phyloP scores from a whole-genome alignment of 257 asterid genomes.

The Cinchona pubescens region DNA sequence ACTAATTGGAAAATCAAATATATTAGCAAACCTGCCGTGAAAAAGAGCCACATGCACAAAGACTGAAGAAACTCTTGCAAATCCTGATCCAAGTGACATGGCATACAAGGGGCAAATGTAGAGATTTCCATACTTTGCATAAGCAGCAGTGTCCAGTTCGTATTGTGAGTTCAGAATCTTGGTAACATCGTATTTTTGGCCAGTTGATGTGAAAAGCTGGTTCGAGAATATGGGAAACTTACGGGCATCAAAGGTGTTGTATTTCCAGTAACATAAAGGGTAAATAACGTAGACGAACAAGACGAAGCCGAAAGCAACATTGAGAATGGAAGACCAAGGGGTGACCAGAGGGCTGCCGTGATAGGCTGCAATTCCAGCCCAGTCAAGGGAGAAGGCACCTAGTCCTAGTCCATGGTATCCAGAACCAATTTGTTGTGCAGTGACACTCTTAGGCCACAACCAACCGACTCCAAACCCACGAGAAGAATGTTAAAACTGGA shows the following conservation, averaged over 20 bases:
- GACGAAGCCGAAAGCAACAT: slow-evolving; percentile 69
- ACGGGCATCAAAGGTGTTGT: slow-evolving; percentile 64
- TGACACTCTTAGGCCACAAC: slow-evolving; percentile 77
- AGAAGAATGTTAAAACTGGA: slow-evolving; percentile 71
- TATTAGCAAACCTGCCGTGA: slow-evolving; percentile 64
- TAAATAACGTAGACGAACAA: slow-evolving; percentile 77
- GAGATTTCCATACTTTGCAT: slow-evolving; percentile 60
- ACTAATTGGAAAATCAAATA: background rate
- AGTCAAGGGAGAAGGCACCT: slow-evolving; percentile 88
- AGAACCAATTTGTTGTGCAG: slow-evolving; percentile 90
- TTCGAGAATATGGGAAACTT: slow-evolving; percentile 85
- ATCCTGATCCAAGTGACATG: slow-evolving; percentile 83
- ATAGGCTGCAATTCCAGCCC: slow-evolving; percentile 93
- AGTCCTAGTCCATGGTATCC: slow-evolving; percentile 90
- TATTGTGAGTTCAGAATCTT: slow-evolving; percentile 70
- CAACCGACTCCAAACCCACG: slow-evolving; percentile 97
- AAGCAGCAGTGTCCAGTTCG: slow-evolving; percentile 67
- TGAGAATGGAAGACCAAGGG: slow-evolving; percentile 68
- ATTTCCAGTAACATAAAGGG: slow-evolving; percentile 89
- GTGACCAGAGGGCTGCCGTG: slow-evolving; percentile 91
- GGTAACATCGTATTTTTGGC: slow-evolving; percentile 63
- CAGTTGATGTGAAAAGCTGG: slow-evolving; percentile 58
- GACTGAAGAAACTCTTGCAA: slow-evolving; percentile 76
- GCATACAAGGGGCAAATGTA: slow-evolving; percentile 83
- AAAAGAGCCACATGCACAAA: slow-evolving; percentile 78